These are phyloP conservation scores for Camellia granthamiana DNA, from an alignment of 148 eudicot genomes.

Conservation along the genomic window DNA sequence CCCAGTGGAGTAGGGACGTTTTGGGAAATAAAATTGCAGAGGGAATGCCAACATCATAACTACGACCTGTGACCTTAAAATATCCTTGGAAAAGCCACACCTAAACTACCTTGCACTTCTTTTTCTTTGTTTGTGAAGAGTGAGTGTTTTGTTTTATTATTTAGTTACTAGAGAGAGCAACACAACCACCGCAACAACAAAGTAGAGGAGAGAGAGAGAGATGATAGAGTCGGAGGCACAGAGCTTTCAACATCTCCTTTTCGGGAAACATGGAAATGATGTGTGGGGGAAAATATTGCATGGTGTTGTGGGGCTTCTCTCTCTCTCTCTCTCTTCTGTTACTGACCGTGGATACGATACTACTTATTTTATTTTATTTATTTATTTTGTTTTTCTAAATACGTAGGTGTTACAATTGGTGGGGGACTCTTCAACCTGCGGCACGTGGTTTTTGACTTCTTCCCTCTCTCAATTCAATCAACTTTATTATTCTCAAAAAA, in stretches of 20 bases:
- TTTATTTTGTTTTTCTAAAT: too few species aligned
- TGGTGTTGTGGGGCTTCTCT: not conserved
- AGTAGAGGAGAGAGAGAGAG: too few species aligned
- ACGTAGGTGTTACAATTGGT: too few species aligned
- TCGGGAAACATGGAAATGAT: constrained; percentile 3
- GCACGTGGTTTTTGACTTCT: too few species aligned
- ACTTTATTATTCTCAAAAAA: too few species aligned
- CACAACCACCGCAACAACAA: too few species aligned
- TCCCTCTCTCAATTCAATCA: too few species aligned
- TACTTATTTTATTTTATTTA: too few species aligned
- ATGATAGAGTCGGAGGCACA: constrained; percentile 4
- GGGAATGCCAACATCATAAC: constrained; percentile 12
- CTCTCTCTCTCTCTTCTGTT: too few species aligned
- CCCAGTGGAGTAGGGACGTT: not conserved
- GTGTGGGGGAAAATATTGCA: not conserved
- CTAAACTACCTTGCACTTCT: constrained; percentile 9
- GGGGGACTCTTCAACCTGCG: too few species aligned
- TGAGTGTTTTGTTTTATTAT: too few species aligned
- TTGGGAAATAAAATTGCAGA: not conserved
- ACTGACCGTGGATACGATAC: too few species aligned
- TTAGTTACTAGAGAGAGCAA: not conserved
- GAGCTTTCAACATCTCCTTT: not conserved
- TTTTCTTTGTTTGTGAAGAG: not conserved
- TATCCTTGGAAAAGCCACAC: constrained; percentile 11
- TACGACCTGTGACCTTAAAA: constrained; percentile 18